Evolutionary conservation across 352 stramenopile species (phyloP).

Genomic region (Thalassiosira mediterranea): DNA sequence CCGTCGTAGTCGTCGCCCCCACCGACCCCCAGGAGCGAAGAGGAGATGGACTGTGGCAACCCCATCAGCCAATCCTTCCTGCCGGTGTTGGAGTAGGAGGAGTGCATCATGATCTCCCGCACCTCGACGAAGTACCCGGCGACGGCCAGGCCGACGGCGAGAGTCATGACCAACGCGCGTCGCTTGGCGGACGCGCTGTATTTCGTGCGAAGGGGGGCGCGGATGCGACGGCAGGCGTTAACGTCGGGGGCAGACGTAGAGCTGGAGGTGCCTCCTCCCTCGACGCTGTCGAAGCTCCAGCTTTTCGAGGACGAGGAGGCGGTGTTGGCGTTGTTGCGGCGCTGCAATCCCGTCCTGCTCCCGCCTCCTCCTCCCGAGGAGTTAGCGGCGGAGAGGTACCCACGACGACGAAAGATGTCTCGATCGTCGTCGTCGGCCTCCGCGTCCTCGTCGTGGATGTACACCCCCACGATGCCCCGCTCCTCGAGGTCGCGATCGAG

Average conservation of each 20-base stretch:
- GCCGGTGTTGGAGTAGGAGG: not conserved
- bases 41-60: slow-evolving; percentile 23
- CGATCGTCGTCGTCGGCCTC: not conserved
- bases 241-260: not conserved
- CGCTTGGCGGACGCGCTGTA: slow-evolving; percentile 5
- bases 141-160: slow-evolving; percentile 22
- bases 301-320: not conserved
- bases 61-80: slow-evolving; percentile 31
- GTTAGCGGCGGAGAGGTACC: not conserved
- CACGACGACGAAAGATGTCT: not conserved
- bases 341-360: not conserved
- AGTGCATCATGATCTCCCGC: slow-evolving; percentile 21
- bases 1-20: too few species aligned
- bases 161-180: slow-evolving; percentile 19
- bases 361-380: not conserved
- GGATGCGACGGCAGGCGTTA: not conserved
- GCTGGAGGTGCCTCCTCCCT: too few species aligned
- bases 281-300: too few species aligned
- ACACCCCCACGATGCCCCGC: slow-evolving; percentile 5
- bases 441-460: not conserved
- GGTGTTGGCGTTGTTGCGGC: too few species aligned
- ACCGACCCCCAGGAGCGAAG: not conserved
- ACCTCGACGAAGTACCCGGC: slow-evolving; percentile 41
- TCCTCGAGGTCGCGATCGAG: not conserved
- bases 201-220: not conserved